Base-by-base conservation (phyloP, 116 monocot genomes). In the Trichopus zeylanicus region DNA sequence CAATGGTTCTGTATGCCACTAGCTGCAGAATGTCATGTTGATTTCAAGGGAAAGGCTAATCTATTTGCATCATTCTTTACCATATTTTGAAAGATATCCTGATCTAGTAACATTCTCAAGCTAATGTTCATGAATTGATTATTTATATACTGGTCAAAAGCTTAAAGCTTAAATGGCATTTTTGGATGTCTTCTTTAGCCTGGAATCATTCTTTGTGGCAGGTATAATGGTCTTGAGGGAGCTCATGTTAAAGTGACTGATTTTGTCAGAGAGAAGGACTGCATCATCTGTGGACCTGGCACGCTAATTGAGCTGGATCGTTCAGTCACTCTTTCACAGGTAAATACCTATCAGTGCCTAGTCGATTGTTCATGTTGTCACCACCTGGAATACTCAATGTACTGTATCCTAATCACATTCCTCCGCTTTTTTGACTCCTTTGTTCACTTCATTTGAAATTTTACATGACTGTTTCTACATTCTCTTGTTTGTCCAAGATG, bases 241-340 rank as follows among this genome's bases (percentile, higher is more conserved):
- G 73, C 85, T 46, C 92, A 98, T 59, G 80, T 82, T 26, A 85
- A 91, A 74, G 88, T 88, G 28, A 91, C 88, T 18, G 98, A 91
- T 29, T 98, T 91, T 68, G 79, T 80, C n/a, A 80, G 67, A 70
- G 88, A 91, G 13, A 82, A 75, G 48, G 85, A 91, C 51, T 98
- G 98, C 32, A 68, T 98, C 56, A 85, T 88, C 11, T 98, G 98
- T 53, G 98, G 98, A 49, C 88, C 98, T 68, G 98, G 98, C 29
- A 91, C 75, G 63, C 88, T 83, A 48, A 28, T 98, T 38, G 88
- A 91, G 63, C 31, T 98, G 67, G 88, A 91, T 10, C 62, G 62
- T 60, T 87, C 87, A 7, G 48, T 70, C 70, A 91, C 85, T 53
- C 84, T 97, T 30, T 76, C 55, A 52, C 75, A 91, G 87, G 97